Evolutionary conservation across 2,329 filamentous ascomycete species (phyloP).

Genomic region (Calonectria crousiana): DNA sequence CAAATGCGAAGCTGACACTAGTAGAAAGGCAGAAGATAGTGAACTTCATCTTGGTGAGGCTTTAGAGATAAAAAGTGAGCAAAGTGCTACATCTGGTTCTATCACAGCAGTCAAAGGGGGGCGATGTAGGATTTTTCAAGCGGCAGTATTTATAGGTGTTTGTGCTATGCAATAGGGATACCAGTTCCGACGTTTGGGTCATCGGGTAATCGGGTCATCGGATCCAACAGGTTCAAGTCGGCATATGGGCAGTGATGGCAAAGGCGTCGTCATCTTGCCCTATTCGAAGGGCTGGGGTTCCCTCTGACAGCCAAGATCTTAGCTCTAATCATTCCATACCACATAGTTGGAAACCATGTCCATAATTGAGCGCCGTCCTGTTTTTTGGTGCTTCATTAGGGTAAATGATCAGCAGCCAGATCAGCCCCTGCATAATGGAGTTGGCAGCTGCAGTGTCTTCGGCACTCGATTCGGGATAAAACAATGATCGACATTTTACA

Average conservation of each 20-base stretch:
- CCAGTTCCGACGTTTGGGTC: not conserved
- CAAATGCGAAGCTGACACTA: slow-evolving; percentile 37
- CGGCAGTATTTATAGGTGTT: not conserved
- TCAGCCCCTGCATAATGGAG: not conserved
- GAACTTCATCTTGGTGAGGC: slow-evolving; percentile 48
- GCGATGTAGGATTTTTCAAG: not conserved
- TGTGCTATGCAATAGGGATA: too few species aligned
- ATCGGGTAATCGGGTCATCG: not conserved
- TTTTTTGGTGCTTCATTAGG: not conserved
- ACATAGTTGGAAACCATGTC: not conserved
- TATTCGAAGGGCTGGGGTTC: too few species aligned
- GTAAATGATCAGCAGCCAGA: not conserved
- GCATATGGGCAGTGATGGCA: not conserved
- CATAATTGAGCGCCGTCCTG: not conserved
- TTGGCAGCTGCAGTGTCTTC: not conserved
- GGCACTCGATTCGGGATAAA: not conserved
- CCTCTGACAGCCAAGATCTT: not conserved
- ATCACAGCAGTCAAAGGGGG: not conserved
- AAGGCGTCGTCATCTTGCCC: not conserved
- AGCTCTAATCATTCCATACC: not conserved
- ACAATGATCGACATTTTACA: not conserved
- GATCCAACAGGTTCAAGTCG: not conserved
- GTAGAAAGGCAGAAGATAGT: slow-evolving; percentile 44
- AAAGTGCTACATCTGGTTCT: not conserved
- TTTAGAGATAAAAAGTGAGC: not conserved